Evolutionary conservation across 345 rosid species (phyloP).

Genomic region (Ceriops decandra): DNA sequence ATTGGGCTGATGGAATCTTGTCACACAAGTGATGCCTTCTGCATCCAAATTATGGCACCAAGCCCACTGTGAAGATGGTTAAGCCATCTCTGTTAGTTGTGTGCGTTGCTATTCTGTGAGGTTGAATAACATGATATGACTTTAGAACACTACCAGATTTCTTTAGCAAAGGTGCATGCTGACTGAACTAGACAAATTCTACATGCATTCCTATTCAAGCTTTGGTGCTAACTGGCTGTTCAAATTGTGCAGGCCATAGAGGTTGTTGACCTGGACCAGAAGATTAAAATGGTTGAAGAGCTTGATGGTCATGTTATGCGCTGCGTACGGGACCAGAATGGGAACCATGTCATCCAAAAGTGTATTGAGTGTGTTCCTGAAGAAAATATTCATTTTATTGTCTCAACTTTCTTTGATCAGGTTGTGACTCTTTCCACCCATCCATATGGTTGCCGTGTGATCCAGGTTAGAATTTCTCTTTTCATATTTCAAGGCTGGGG

Average conservation of each 20-base stretch:
- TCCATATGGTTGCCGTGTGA: slow-evolving; percentile 95
- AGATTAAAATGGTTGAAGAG: slow-evolving; percentile 80
- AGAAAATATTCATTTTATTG: slow-evolving; percentile 74
- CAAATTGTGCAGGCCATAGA: slow-evolving; percentile 64
- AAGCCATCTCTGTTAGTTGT: neutral
- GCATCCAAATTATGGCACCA: neutral
- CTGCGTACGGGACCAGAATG: slow-evolving; percentile 95
- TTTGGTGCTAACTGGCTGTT: neutral
- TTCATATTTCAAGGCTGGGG: neutral
- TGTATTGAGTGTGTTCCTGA: slow-evolving; percentile 94
- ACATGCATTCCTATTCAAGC: neutral
- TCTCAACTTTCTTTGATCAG: slow-evolving; percentile 81
- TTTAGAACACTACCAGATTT: neutral
- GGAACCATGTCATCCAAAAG: slow-evolving; percentile 96
- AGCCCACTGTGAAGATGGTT: neutral
- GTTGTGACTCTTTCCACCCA: slow-evolving; percentile 82
- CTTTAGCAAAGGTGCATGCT: neutral
- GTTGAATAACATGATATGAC: neutral
- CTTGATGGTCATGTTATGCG: slow-evolving; percentile 94
- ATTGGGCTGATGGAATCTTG: neutral
- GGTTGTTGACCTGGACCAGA: slow-evolving; percentile 88
- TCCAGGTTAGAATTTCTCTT: slow-evolving; percentile 52
- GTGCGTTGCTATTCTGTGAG: neutral
- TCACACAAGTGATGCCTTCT: neutral
- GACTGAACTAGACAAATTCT: neutral